Base-by-base conservation (phyloP, 202 grass and related monocot genomes). In the Bolboschoenoplectus hybrid region DNA sequence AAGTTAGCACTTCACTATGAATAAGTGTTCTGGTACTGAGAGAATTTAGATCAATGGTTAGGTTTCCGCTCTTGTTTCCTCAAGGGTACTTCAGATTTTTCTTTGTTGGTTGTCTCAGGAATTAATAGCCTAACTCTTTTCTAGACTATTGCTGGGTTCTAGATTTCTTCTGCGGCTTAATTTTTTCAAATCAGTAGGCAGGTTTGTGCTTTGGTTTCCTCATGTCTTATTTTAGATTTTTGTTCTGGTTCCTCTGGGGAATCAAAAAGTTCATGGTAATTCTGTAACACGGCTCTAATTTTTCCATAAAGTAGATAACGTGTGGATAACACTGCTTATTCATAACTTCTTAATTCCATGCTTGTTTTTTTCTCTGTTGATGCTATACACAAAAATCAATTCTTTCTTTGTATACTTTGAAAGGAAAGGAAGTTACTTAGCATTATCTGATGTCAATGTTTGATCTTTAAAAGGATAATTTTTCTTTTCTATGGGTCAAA, bases 141-240 rank as follows among this genome's bases (percentile, higher is more conserved):
- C 4, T 52, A 20, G 17, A 13, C 20, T 77, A 6, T 78, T n/a
- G 6, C 34, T 56, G 32, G n/a, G 32, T 78, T 55, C 26, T 57
- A 55, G 51, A 55, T 56, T 73, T 56, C 11, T 13, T 40, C 49
- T 78, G 6, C 32, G 4, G 26, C 4, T 57, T 56, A 77, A 17
- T 77, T 75, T 52, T 55, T 77, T 78, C 11, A 40, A 51, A 57
- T 58, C n/a, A 79, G 14, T 58, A 38, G 49, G 46, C 5, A 58
- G 26, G 35, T n/a, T 57, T 79, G 12, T 58, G 51, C 51, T 40
- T 39, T 78, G 52, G 36, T 17, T 56, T 79, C 2, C 14, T 60
- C 52, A 58, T 79, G 52, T 39, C 60, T 79, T 40, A 40, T 56
- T 79, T 60, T 58, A 19, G 74, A 41, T 5, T 79, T 17, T 79